These are phyloP conservation scores for Hypoxylon lienhwacheense DNA, from an alignment of 495 filamentous ascomycete species.

Conservation along the genomic window DNA sequence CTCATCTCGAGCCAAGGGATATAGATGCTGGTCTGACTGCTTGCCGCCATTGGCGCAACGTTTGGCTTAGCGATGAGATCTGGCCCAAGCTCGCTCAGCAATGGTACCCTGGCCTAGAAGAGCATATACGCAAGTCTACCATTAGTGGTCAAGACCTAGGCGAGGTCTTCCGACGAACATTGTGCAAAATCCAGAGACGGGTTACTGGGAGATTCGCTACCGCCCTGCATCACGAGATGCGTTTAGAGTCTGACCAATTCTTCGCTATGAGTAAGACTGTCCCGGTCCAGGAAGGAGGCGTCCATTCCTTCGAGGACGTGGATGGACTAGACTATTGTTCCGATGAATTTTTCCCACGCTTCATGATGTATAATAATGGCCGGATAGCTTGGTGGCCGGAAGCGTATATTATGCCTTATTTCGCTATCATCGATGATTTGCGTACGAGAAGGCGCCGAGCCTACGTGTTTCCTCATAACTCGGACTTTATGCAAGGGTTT, in stretches of 20 bases:
- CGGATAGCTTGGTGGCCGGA: slow-evolving; percentile 40
- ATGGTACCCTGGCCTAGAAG: slow-evolving; percentile 33
- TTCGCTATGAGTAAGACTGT: slow-evolving; percentile 32
- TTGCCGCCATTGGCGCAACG: slow-evolving; percentile 22
- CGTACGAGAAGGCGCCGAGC: slow-evolving; percentile 33
- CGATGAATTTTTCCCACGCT: slow-evolving; percentile 29
- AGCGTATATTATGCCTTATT: slow-evolving; percentile 33
- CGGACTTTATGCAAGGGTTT: slow-evolving; percentile 22
- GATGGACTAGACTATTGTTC: slow-evolving; percentile 23
- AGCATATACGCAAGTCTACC: slow-evolving; percentile 24
- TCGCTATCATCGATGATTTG: slow-evolving; percentile 37
- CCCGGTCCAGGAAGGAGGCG: slow-evolving; percentile 30
- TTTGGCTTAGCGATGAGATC: slow-evolving; percentile 39
- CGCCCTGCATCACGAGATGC: slow-evolving; percentile 34
- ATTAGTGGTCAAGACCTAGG: slow-evolving; percentile 10
- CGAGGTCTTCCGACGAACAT: slow-evolving; percentile 28
- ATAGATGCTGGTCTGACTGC: slow-evolving; percentile 30
- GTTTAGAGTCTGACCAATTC: slow-evolving; percentile 29
- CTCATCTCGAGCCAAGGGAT: slow-evolving; percentile 28
- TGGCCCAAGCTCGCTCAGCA: slow-evolving; percentile 35
- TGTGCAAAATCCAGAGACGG: slow-evolving; percentile 31
- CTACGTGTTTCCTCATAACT: slow-evolving; percentile 31
- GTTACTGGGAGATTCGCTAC: slow-evolving; percentile 30
- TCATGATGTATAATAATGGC: slow-evolving; percentile 37
- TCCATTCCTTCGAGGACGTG: slow-evolving; percentile 34